These are phyloP conservation scores for Saitozyma sp. DNA, from an alignment of 768 basidiomycete species.

Conservation along the genomic window DNA sequence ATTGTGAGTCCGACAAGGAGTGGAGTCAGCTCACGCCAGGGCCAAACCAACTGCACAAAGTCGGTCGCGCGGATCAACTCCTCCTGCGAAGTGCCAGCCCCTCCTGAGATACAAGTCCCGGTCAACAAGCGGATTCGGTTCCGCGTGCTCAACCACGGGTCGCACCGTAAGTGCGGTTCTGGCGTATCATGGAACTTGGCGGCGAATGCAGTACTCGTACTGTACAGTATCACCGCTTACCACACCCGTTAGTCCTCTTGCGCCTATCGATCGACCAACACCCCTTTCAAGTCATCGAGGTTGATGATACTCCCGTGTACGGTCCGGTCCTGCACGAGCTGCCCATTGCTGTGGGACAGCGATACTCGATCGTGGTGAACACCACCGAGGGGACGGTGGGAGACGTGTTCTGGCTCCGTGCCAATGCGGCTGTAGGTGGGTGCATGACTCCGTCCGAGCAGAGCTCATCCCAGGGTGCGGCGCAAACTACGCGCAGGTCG, in stretches of 20 bases:
- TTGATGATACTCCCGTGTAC: conserved; percentile 28
- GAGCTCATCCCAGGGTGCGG: conserved; percentile 7
- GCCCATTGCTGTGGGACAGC: conserved; percentile 24
- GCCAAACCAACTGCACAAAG: conserved; percentile 16
- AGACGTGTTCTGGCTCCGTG: conserved; percentile 25
- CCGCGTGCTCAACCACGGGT: conserved; percentile 25
- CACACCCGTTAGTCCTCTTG: conserved; percentile 3
- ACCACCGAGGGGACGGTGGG: conserved; percentile 24
- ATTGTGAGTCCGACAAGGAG: conserved; percentile 11
- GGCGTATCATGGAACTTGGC: too few species aligned
- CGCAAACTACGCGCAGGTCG: conserved; percentile 5
- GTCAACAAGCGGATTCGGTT: conserved; percentile 21
- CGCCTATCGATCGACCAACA: conserved; percentile 29
- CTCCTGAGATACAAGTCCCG: conserved; percentile 19
- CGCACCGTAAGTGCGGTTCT: conserved; percentile 11
- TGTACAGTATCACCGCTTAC: neutral
- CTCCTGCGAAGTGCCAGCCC: conserved; percentile 12
- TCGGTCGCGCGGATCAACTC: neutral
- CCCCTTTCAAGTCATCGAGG: conserved; percentile 24
- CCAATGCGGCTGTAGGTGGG: conserved; percentile 13
- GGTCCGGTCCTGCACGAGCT: conserved; percentile 24
- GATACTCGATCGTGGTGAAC: conserved; percentile 34
- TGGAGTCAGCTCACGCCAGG: neutral
- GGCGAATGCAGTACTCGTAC: neutral
- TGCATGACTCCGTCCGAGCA: neutral